phyloP scores from a whole-genome alignment of 352 stramenopile species.

The Globisporangium nodosum region DNA sequence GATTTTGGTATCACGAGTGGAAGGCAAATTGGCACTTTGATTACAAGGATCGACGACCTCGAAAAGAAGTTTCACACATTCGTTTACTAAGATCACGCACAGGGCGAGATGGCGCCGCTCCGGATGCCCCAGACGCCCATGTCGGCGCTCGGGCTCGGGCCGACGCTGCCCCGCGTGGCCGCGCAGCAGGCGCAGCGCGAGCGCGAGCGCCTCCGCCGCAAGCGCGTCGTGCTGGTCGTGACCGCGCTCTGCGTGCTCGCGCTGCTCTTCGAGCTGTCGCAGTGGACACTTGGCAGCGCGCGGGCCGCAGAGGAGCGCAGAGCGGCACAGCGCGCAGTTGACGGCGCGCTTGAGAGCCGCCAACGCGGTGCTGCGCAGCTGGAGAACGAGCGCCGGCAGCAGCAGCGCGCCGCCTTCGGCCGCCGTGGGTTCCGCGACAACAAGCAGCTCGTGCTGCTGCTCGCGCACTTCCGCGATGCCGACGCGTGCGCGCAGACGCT shows the following conservation, averaged over 20 bases:
- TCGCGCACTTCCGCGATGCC: conserved; percentile 62
- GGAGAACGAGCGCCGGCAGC: conserved; percentile 13
- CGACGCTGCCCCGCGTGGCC: conserved; percentile 25
- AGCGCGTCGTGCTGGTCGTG: conserved; percentile 20
- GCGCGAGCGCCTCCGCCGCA: conserved; percentile 4
- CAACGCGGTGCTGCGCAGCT: conserved; percentile 15
- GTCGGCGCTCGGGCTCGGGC: conserved; percentile 46
- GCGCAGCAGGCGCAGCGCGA: conserved; percentile 12
- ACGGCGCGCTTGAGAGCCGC: conserved; percentile 18
- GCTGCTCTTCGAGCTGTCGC: conserved; percentile 32
- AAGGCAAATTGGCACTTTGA: no score
- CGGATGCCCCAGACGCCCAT: conserved; percentile 48
- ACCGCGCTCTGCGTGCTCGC: conserved; percentile 19
- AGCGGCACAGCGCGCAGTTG: conserved; percentile 21
- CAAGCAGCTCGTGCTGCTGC: conserved; percentile 68
- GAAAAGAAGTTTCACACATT: background rate
- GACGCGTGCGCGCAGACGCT: conserved; percentile 51
- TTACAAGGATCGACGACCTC: no score
- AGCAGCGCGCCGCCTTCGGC: conserved; percentile 2
- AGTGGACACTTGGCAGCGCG: conserved; percentile 31
- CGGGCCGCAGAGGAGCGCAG: conserved; percentile 20
- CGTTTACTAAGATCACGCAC: background rate
- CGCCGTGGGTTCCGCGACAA: conserved; percentile 51
- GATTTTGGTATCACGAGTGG: background rate
- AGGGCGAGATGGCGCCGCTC: conserved; percentile 3